Evolutionary conservation across 2,329 filamentous ascomycete species (phyloP), one percentile per base, ranked within the genome.

Genomic region (Leptodontidium sp.): DNA sequence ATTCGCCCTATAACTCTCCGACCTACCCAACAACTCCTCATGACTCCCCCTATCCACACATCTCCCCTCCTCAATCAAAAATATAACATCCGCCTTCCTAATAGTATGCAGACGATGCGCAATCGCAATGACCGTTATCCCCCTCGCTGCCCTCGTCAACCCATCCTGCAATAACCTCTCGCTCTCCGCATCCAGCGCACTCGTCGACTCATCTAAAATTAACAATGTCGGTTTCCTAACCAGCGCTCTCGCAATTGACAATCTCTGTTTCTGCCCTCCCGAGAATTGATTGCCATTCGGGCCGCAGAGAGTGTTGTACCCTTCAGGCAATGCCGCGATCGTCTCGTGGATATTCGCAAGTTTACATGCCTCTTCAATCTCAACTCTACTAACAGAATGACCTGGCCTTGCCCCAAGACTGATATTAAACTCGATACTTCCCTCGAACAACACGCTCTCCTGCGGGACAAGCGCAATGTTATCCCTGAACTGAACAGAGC

Each of bases 161-260:
- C 88, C 90, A 32, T 90, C 84, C 66, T 92, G 87, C 29, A 97
- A 85, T 11, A 90, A 80, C 6, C 83, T 82, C 62, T 93, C 91
- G 61, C 87, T 91, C 75, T 90, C 89, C 0, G 88, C 87, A 75
- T 97, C 93, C 2, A 97, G 83, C 3, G 91, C 91, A 55, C 90
- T 92, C 0, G 93, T 97, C 29, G 91, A 91, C 82, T 97, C 93
- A 74, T 97, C 93, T 0, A 97, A 84, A 52, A 97, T 86, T 29
- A 97, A 80, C 1, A 96, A 83, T 49, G 89, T 86, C 0, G 93
- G 93, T 69, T 87, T 86, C 0, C 92, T 86, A 1, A 93, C 85
- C 1, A 96, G 82, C 0, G 93, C 92, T 15, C 93, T 85, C 0
- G 93, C 93, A 75, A 97, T 94, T 0, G 90, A 89, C 7, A 97